Percentiles rank a stretch among this genome's conserved stretches.
Evolutionary conservation across 495 filamentous ascomycete genomes (phyloP).

Genomic region (Daldinia grandis): DNA sequence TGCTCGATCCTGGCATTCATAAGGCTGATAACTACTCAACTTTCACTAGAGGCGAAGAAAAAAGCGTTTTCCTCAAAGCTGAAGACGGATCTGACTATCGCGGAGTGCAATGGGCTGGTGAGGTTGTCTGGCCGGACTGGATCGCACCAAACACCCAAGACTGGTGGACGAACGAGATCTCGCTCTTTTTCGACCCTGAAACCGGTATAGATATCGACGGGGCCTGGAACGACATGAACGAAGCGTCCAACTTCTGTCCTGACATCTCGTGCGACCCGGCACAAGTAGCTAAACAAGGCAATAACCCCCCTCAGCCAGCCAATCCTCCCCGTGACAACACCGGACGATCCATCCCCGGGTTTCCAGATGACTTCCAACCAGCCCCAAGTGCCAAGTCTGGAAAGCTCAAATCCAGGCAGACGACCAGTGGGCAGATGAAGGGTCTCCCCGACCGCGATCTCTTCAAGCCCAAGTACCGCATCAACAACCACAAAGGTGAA

Average conservation of each 20-base stretch:
- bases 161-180: constrained; percentile 80
- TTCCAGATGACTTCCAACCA: constrained; percentile 72
- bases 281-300: constrained; percentile 57
- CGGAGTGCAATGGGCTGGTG: constrained; percentile 87
- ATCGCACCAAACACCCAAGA: constrained; percentile 69
- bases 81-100: constrained; percentile 71
- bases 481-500: constrained; percentile 67
- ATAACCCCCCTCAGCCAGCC: constrained; percentile 69
- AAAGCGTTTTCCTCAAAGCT: constrained; percentile 69
- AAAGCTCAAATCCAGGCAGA: constrained; percentile 13
- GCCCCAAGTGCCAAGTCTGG: constrained; percentile 11
- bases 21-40: constrained; percentile 66
- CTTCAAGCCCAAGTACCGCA: constrained; percentile 74
- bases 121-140: constrained; percentile 84
- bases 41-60: constrained; percentile 67
- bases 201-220: constrained; percentile 82
- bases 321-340: constrained; percentile 59
- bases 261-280: constrained; percentile 73
- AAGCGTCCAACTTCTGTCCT: constrained; percentile 71
- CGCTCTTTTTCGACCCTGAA: constrained; percentile 68
- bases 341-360: constrained; percentile 71
- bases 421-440: constrained; percentile 50
- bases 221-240: constrained; percentile 89
- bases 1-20: constrained; percentile 84
- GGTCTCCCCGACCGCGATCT: constrained; percentile 73